phyloP scores from a whole-genome alignment of 2,329 filamentous ascomycete species.

The Colletotrichum trifolii region DNA sequence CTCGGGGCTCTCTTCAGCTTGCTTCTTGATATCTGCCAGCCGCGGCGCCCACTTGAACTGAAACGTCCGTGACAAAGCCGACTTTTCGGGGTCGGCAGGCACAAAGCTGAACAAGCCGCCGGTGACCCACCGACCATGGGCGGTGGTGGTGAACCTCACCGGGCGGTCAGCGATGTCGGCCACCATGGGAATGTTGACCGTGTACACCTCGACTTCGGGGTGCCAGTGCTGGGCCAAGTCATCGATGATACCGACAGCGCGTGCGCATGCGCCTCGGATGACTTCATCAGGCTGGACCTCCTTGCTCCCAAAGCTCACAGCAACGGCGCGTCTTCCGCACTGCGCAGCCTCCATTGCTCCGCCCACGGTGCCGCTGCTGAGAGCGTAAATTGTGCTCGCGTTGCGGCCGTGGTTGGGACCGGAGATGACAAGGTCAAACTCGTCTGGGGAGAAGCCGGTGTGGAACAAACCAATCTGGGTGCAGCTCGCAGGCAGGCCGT shows the following conservation, averaged over 20 bases:
- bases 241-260: slow-evolving; percentile 71
- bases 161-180: slow-evolving; percentile 69
- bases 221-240: slow-evolving; percentile 69
- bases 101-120: slow-evolving; percentile 48
- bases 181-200: slow-evolving; percentile 75
- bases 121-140: slow-evolving; percentile 74
- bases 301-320: slow-evolving; percentile 77
- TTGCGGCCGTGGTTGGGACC: slow-evolving; percentile 73
- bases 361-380: slow-evolving; percentile 69
- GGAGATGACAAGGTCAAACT: slow-evolving; percentile 67
- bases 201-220: slow-evolving; percentile 71
- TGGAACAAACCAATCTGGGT: slow-evolving; percentile 70
- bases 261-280: slow-evolving; percentile 69
- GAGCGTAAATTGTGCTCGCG: slow-evolving; percentile 66
- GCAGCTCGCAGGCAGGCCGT: slow-evolving; percentile 69
- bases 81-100: slow-evolving; percentile 29
- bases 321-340: slow-evolving; percentile 69
- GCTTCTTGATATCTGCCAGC: slow-evolving; percentile 35
- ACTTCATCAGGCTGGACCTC: slow-evolving; percentile 72
- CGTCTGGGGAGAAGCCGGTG: slow-evolving; percentile 44
- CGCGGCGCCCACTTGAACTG: slow-evolving; percentile 37
- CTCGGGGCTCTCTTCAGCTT: slow-evolving; percentile 32
- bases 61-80: slow-evolving; percentile 15
- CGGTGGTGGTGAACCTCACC: slow-evolving; percentile 74
- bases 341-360: slow-evolving; percentile 68